phyloP scores from a whole-genome alignment of 257 asterid species.

The Leonotis leonurus region DNA sequence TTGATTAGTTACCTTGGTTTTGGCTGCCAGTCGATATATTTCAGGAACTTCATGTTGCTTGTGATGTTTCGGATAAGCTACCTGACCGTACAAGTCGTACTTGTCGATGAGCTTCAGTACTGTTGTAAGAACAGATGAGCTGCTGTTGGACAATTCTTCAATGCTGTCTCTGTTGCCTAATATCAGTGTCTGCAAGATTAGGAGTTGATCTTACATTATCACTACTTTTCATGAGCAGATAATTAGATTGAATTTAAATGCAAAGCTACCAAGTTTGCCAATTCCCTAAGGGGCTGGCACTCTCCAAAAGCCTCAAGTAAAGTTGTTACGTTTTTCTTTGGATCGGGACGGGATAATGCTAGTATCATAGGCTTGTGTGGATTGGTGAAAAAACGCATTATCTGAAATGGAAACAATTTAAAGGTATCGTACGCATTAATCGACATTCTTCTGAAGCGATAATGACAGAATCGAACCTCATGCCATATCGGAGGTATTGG shows the following conservation, averaged over 20 bases:
- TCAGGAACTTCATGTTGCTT: conserved; percentile 59
- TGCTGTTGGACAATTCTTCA: conserved; percentile 53
- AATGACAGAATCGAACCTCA: conserved; percentile 38
- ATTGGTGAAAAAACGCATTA: conserved; percentile 51
- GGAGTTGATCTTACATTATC: background rate
- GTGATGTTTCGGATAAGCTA: conserved; percentile 64
- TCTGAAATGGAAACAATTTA: conserved; percentile 33
- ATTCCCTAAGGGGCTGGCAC: conserved; percentile 59
- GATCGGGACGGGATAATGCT: conserved; percentile 65
- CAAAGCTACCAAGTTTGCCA: conserved; percentile 52
- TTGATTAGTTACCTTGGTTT: conserved; percentile 48
- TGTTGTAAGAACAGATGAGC: conserved; percentile 51
- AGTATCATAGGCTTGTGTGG: conserved; percentile 80
- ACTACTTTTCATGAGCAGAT: background rate
- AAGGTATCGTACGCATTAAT: background rate
- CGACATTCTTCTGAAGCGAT: background rate
- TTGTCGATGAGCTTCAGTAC: conserved; percentile 58
- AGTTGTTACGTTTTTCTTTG: conserved; percentile 57
- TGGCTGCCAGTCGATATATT: conserved; percentile 56
- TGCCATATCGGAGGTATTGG: conserved; percentile 60
- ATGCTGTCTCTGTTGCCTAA: conserved; percentile 65
- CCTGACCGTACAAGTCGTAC: conserved; percentile 55
- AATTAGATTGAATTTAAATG: background rate
- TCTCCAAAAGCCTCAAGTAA: conserved; percentile 69
- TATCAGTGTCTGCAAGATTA: conserved; percentile 46